Evolutionary conservation across 768 basidiomycete genomes (phyloP).

Genomic region (Serendipita sp.): DNA sequence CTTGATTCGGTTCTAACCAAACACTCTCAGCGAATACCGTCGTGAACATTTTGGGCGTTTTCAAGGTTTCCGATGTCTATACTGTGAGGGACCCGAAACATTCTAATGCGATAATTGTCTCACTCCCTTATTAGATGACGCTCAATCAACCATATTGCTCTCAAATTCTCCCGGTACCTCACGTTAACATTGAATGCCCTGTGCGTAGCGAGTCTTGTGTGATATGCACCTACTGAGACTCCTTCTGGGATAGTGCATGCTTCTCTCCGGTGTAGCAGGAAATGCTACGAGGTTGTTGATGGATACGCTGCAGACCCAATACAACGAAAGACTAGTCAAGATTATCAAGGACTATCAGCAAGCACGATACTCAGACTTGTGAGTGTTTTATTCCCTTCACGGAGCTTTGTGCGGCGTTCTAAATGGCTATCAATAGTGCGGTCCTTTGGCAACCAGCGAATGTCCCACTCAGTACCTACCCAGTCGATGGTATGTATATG

Average conservation of each 20-base stretch:
- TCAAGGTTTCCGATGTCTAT: slow-evolving; percentile 8
- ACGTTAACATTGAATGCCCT: slow-evolving; percentile 10
- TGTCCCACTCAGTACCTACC: slow-evolving; percentile 4
- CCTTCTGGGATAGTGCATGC: background rate
- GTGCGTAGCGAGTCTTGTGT: background rate
- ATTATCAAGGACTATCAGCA: slow-evolving; percentile 9
- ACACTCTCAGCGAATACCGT: slow-evolving; percentile 4
- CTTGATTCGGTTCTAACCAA: background rate
- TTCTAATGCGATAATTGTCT: background rate
- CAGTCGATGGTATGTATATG: slow-evolving; percentile 4
- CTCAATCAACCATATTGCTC: slow-evolving; percentile 9
- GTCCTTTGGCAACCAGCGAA: slow-evolving; percentile 6
- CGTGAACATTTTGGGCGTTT: slow-evolving; percentile 5
- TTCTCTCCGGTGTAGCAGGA: background rate
- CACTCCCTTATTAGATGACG: background rate
- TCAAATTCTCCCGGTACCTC: slow-evolving; percentile 6
- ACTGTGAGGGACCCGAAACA: background rate
- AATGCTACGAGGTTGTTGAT: slow-evolving; percentile 5
- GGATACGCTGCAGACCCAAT: slow-evolving; percentile 2
- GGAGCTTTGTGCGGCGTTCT: background rate
- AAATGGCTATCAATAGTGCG: background rate
- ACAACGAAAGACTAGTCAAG: slow-evolving; percentile 6
- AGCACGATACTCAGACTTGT: background rate
- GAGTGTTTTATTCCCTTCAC: background rate
- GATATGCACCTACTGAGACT: too few species aligned